phyloP scores from a whole-genome alignment of 345 rosid species.

The Psidium guajava region DNA sequence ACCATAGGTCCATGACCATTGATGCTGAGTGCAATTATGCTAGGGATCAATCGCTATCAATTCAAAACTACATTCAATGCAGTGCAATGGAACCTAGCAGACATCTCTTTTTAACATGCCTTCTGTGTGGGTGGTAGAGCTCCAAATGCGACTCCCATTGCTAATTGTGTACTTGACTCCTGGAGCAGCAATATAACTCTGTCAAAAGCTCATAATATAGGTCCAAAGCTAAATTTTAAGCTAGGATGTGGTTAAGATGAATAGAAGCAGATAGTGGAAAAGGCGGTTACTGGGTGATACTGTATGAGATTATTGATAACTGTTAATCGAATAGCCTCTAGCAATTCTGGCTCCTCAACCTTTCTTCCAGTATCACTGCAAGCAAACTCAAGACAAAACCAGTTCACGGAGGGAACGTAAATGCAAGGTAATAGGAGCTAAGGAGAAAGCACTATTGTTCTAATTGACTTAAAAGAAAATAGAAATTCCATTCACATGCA shows the following conservation, averaged over 20 bases:
- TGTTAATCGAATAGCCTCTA: conserved; percentile 94
- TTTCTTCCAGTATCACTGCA: conserved; percentile 87
- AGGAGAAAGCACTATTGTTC: neutral
- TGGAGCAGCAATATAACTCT: conserved; percentile 21
- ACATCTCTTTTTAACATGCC: conserved; percentile 23
- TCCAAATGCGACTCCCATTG: conserved; percentile 95
- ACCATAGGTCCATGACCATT: neutral
- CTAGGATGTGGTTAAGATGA: neutral
- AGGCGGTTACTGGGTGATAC: conserved; percentile 74
- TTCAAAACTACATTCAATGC: neutral
- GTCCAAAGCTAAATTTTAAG: neutral
- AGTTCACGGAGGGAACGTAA: neutral
- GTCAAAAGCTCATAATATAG: neutral
- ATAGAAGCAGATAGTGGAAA: neutral
- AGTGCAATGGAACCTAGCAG: neutral
- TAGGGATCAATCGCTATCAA: neutral
- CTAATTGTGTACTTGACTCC: conserved; percentile 97
- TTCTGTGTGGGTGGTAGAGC: conserved; percentile 55
- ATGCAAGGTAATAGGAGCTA: neutral
- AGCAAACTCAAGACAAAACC: neutral
- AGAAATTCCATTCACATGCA: neutral
- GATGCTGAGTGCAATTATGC: neutral
- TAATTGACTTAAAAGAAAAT: neutral
- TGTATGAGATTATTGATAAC: conserved; percentile 77
- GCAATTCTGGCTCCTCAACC: conserved; percentile 89